These are phyloP conservation scores for Ceratocystis variospora DNA, from an alignment of 2,329 filamentous ascomycete species.

Conservation along the genomic window DNA sequence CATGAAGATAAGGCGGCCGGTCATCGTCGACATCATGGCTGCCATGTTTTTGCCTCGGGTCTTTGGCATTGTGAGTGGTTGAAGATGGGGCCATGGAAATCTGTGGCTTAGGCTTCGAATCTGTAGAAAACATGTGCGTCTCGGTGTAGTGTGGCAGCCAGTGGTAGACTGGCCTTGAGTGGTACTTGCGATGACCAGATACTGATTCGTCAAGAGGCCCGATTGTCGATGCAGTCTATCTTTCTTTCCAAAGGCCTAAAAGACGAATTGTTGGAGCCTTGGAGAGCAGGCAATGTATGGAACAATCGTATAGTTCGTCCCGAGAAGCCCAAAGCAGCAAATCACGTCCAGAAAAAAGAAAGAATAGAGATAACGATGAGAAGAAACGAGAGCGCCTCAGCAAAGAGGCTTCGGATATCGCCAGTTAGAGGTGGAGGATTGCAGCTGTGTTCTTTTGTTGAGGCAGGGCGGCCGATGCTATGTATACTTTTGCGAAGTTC, in stretches of 20 bases:
- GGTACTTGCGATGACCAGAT: not conserved
- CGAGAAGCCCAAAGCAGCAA: not conserved
- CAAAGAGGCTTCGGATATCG: not conserved
- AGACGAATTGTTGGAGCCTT: too few species aligned
- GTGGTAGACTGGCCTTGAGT: not conserved
- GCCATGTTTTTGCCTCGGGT: slow-evolving; percentile 19
- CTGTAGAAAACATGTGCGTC: not conserved
- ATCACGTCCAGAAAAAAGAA: not conserved
- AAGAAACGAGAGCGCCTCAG: not conserved
- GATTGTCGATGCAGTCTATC: too few species aligned
- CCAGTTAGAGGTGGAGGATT: not conserved
- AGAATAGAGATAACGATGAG: not conserved
- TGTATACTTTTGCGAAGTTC: not conserved
- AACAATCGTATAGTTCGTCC: too few species aligned
- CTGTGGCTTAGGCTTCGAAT: not conserved
- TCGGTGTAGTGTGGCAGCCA: not conserved
- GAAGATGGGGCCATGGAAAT: slow-evolving; percentile 9
- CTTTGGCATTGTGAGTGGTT: slow-evolving; percentile 13
- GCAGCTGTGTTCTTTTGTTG: not conserved
- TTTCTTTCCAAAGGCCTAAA: too few species aligned
- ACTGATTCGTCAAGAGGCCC: too few species aligned
- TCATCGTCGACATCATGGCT: slow-evolving; percentile 29
- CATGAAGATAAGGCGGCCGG: slow-evolving; percentile 33
- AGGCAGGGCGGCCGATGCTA: not conserved
- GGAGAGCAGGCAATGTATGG: too few species aligned